Base-by-base conservation (phyloP, 257 asterid genomes). In the Nicotiana paniculata region DNA sequence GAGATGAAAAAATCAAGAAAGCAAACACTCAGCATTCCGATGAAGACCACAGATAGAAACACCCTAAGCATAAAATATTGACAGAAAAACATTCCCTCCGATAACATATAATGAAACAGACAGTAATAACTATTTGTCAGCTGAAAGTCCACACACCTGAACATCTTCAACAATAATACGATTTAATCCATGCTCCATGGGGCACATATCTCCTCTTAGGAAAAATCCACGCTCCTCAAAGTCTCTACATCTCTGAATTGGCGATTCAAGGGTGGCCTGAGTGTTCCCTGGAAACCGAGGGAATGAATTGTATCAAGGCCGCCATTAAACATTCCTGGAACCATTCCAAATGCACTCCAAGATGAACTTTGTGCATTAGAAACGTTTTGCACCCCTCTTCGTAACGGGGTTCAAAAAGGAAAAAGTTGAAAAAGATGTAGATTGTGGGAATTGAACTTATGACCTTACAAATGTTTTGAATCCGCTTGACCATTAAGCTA, bases 191-290 rank as follows among this genome's bases (percentile, higher is more conserved):
- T 96, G 99, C 85, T 96, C 98, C 99, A 96, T 93, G 0, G 97
- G 98, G 85, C 99, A 96, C 97, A 96, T 96, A 86, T 94, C 98
- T 63, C 99, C 99, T 87, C 99, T 92, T 86, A 96, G 87, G 89
- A 98, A 96, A 93, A 94, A 96, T 75, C 99, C 99, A 82, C 97
- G 98, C 84, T 96, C 99, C 90, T 96, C 98, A 83, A 96, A 96
- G 89, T 96, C 99, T 88, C 98, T 91, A 85, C 99, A 96, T 81
- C 96, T 83, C 86, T 90, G 98, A 77, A 93, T 88, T 8, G 96
- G 91, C 79, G 93, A 89, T 81, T 87, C 82, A 95, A 87, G 32
- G 90, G 83, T 85, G 93, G 92, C 85, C 95, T 87, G 63, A 90
- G 77, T 46, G 92, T 86, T 78, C 98, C 98, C 85, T 82, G 97